Conservation (phyloP, 495 filamentous ascomycete genomes). For the Aspergillus sclerotioniger region DNA sequence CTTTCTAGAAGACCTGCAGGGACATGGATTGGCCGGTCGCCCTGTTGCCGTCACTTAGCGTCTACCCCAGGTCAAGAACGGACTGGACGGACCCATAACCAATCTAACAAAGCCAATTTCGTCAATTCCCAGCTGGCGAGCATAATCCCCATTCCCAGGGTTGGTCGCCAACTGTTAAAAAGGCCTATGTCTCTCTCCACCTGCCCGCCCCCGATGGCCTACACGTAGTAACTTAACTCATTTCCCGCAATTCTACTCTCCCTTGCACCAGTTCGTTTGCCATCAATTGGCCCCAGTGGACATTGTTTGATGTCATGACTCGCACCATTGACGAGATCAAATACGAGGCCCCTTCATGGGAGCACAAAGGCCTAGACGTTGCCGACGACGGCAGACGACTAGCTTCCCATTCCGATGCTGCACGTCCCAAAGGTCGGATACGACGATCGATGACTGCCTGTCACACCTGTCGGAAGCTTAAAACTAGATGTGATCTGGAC, state of each 20-base stretch:
- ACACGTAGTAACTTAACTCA: constrained; percentile 11
- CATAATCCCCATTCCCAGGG: constrained; percentile 14
- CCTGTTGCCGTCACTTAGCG: constrained; percentile 4
- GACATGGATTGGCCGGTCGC: constrained; percentile 13
- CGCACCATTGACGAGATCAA: constrained; percentile 24
- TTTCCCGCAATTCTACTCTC: not conserved
- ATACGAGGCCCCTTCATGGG: constrained; percentile 27
- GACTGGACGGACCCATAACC: constrained; percentile 5
- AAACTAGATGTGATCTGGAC: constrained; percentile 42
- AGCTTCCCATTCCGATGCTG: constrained; percentile 23
- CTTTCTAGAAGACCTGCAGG: constrained; percentile 19
- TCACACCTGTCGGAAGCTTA: constrained; percentile 45
- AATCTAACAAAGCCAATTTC: constrained; percentile 14
- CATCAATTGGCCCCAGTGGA: constrained; percentile 5
- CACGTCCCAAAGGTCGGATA: constrained; percentile 37
- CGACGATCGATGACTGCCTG: constrained; percentile 45
- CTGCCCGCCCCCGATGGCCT: constrained; percentile 11
- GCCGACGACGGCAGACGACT: constrained; percentile 30
- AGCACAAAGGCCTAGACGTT: constrained; percentile 27
- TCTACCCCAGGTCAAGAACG: constrained; percentile 20
- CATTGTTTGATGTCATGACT: constrained; percentile 27
- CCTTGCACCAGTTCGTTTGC: not conserved
- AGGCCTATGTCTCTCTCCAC: constrained; percentile 13
- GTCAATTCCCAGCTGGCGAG: constrained; percentile 17
- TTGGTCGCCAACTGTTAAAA: constrained; percentile 16